phyloP scores from a whole-genome alignment of 345 rosid species.

The Salix caprea region DNA sequence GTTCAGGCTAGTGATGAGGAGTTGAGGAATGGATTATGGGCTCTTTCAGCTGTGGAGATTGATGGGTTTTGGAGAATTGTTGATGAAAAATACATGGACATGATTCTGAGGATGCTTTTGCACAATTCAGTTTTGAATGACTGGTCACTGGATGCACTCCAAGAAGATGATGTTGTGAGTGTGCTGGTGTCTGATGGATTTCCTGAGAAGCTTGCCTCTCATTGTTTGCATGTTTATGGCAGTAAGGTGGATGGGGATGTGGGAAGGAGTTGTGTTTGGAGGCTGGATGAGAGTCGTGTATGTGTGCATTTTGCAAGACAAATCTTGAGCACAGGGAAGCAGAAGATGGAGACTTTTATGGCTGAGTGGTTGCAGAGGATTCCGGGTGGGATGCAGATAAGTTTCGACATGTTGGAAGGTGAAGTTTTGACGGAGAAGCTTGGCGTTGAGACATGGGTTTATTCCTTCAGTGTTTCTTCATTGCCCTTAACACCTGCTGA shows the following conservation, averaged over 20 bases:
- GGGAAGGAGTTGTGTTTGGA: constrained; percentile 43
- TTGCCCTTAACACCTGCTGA: constrained; percentile 73
- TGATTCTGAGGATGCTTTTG: constrained; percentile 59
- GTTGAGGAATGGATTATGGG: constrained; percentile 44
- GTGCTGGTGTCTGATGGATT: constrained; percentile 65
- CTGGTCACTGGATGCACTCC: constrained; percentile 59
- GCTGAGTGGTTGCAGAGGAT: constrained; percentile 62
- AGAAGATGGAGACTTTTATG: constrained; percentile 58
- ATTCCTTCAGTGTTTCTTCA: constrained; percentile 55
- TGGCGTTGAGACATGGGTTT: constrained; percentile 73
- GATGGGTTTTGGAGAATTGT: constrained; percentile 81
- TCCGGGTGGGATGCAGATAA: constrained; percentile 63
- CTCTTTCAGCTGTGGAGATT: constrained; percentile 76
- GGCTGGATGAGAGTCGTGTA: constrained; percentile 57
- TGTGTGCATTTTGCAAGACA: constrained; percentile 73
- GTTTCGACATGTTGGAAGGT: constrained; percentile 76
- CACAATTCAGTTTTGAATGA: constrained; percentile 60
- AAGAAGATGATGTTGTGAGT: constrained; percentile 55
- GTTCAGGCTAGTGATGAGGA: constrained; percentile 89
- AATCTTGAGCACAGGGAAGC: constrained; percentile 56
- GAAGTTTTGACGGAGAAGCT: constrained; percentile 80
- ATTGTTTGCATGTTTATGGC: constrained; percentile 61
- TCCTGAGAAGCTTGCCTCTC: constrained; percentile 44
- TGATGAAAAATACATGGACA: constrained; percentile 61
- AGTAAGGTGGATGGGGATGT: constrained; percentile 33